Conservation (phyloP, 176 grass and related monocot genomes). For the Oryza meyeriana region DNA sequence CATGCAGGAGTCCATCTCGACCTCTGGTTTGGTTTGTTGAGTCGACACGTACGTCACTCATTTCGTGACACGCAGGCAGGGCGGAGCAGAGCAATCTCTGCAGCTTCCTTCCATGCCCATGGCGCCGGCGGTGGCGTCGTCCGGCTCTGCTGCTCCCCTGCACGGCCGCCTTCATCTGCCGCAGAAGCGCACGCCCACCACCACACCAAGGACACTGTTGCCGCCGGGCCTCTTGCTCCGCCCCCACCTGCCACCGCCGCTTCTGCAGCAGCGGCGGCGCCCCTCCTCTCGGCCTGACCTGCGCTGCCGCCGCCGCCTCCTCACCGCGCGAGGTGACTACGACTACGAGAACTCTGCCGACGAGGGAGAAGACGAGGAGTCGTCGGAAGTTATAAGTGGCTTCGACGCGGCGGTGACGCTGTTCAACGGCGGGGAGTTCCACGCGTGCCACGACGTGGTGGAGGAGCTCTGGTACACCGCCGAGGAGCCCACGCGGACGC, state of each 20-base stretch:
- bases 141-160: no score
- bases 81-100: no score
- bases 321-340: slow-evolving; percentile 29
- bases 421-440: slow-evolving; percentile 76
- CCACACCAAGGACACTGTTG: background rate
- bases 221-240: background rate
- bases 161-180: background rate
- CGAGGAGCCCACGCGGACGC: slow-evolving; percentile 67
- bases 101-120: no score
- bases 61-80: no score
- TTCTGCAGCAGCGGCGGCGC: no score
- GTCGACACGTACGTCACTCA: no score
- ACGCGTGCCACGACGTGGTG: slow-evolving; percentile 82
- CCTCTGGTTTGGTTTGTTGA: no score
- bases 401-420: slow-evolving; percentile 66
- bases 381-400: background rate
- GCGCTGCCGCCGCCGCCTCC: slow-evolving; percentile 49
- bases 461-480: slow-evolving; percentile 89
- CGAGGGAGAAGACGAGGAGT: background rate
- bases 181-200: background rate
- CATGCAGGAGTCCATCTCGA: no score
- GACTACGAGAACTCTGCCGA: slow-evolving; percentile 24
- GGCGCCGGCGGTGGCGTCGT: no score
- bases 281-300: background rate
- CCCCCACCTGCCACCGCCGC: background rate